Evolutionary conservation across 225 moss, liverwort and hornwort species (phyloP).

Genomic region (Physcomitrium patens): DNA sequence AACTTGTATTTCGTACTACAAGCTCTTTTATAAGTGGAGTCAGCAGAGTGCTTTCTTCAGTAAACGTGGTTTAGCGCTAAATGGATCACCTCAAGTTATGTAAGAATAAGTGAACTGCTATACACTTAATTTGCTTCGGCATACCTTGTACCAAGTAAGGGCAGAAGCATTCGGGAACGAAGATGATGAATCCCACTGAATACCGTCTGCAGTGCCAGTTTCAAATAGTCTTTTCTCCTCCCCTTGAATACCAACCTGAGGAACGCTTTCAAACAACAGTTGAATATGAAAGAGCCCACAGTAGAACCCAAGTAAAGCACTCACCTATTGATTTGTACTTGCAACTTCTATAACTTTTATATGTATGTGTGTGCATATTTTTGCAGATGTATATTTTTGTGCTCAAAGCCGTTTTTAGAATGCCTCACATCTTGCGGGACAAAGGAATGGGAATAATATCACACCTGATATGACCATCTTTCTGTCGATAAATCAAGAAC

Average conservation of each 20-base stretch:
- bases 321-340: conserved; percentile 8
- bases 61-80: no score
- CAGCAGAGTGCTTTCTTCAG: no score
- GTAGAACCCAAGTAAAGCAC: conserved; percentile 5
- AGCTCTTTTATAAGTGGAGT: no score
- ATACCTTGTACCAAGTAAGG: conserved; percentile 92
- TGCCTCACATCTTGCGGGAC: conserved; percentile 1
- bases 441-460: background rate
- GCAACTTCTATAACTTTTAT: background rate
- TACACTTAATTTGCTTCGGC: conserved; percentile 16
- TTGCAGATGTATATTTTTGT: background rate
- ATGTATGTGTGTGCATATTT: no score
- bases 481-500: conserved; percentile 62
- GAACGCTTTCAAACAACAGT: background rate
- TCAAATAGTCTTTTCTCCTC: conserved; percentile 65
- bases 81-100: background rate
- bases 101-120: background rate
- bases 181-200: conserved; percentile 57
- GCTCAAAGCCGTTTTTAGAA: background rate
- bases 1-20: background rate
- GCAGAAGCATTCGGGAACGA: conserved; percentile 44
- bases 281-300: conserved; percentile 15
- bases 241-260: conserved; percentile 84
- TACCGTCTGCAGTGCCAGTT: conserved; percentile 44
- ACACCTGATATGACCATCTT: conserved; percentile 84